phyloP scores from a whole-genome alignment of 495 filamentous ascomycete species.

The Xylaria longipes region DNA sequence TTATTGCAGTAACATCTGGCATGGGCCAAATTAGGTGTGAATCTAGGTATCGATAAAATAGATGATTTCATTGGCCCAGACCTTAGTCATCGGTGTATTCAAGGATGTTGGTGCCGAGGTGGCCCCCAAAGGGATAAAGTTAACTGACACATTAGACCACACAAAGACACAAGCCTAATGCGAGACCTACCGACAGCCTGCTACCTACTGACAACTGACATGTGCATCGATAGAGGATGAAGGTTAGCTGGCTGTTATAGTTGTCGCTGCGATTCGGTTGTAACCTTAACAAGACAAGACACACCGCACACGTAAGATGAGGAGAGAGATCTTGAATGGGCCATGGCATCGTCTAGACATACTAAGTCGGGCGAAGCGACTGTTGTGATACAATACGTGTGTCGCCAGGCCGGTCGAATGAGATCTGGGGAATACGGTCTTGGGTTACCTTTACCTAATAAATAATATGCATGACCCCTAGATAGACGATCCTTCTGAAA shows the following conservation, averaged over 20 bases:
- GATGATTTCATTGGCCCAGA: too few relatives aligned
- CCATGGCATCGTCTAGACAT: conserved; percentile 15
- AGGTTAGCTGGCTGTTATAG: background rate
- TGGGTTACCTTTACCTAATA: conserved; percentile 3
- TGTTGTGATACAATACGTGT: conserved; percentile 1
- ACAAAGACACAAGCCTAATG: background rate
- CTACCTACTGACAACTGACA: background rate
- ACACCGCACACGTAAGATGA: background rate
- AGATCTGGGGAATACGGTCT: conserved; percentile 1
- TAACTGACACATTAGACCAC: background rate
- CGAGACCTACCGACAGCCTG: background rate
- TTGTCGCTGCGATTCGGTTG: background rate
- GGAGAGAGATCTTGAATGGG: background rate
- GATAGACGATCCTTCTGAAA: conserved; percentile 1
- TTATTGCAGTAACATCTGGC: too few relatives aligned
- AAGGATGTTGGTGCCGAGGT: too few relatives aligned
- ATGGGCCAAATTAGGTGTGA: too few relatives aligned
- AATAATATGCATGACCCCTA: conserved; percentile 9
- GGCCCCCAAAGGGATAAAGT: background rate
- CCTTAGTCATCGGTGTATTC: too few relatives aligned
- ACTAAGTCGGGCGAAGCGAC: conserved; percentile 12
- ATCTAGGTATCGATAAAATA: too few relatives aligned
- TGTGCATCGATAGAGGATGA: background rate
- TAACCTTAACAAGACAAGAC: background rate
- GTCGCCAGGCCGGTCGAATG: conserved; percentile 10